A percentile compares a stretch with the other conserved stretches of the same genome.
Evolutionary conservation across 352 stramenopile species (phyloP).

Genomic region (Phytopythium vexans): DNA sequence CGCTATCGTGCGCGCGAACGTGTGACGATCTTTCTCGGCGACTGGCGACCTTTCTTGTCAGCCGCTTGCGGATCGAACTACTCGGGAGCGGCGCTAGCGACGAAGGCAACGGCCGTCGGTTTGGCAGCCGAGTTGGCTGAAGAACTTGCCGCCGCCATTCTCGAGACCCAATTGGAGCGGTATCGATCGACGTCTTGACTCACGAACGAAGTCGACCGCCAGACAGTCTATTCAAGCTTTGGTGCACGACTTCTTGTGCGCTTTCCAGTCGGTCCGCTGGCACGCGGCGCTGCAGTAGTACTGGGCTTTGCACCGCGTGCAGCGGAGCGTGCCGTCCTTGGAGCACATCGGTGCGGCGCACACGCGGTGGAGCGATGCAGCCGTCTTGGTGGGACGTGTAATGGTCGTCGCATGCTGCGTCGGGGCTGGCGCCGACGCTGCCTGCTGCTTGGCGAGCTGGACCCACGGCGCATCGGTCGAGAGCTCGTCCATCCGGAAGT

Average conservation of each 20-base stretch:
- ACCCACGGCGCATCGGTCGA: slow-evolving; percentile 67
- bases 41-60: too few species aligned
- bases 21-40: too few species aligned
- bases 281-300: slow-evolving; percentile 85
- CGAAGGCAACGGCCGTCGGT: too few species aligned
- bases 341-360: slow-evolving; percentile 71
- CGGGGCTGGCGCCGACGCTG: slow-evolving; percentile 18
- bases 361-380: slow-evolving; percentile 41
- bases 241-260: slow-evolving; percentile 70
- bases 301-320: slow-evolving; percentile 78
- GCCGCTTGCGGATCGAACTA: too few species aligned
- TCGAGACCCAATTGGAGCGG: too few species aligned
- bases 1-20: too few species aligned
- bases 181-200: too few species aligned
- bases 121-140: too few species aligned
- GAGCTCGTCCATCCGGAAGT: slow-evolving; percentile 73
- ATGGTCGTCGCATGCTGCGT: slow-evolving; percentile 12
- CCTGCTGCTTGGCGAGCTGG: slow-evolving; percentile 55
- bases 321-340: slow-evolving; percentile 66
- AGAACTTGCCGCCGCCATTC: too few species aligned
- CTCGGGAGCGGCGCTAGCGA: too few species aligned
- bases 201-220: too few species aligned
- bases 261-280: slow-evolving; percentile 83
- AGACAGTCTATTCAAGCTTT: not conserved
- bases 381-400: too few species aligned